Conservation (phyloP, 2,329 filamentous ascomycete species). For the Aspergillus sp. region DNA sequence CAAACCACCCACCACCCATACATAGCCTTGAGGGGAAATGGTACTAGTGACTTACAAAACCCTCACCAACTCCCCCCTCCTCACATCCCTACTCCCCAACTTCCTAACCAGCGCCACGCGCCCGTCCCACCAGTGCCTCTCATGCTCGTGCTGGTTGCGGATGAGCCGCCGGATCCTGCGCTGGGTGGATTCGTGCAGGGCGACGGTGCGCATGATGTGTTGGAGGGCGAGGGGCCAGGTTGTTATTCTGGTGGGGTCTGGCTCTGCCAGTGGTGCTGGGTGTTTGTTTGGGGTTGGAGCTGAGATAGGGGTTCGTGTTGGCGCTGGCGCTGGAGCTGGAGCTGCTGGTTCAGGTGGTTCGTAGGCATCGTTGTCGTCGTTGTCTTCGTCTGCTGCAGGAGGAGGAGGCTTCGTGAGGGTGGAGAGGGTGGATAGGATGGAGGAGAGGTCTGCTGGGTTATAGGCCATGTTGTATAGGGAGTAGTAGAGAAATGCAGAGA, state of each 20-base stretch:
- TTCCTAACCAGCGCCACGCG: slow-evolving; percentile 44
- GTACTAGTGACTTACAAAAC: slow-evolving; percentile 44
- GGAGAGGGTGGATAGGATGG: slow-evolving; percentile 34
- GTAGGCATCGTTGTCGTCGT: slow-evolving; percentile 9
- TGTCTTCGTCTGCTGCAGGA: not conserved
- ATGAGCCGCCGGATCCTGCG: slow-evolving; percentile 49
- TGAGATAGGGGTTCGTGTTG: slow-evolving; percentile 1
- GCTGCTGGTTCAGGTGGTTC: slow-evolving; percentile 11
- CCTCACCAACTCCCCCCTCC: slow-evolving; percentile 45
- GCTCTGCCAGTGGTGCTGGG: slow-evolving; percentile 3
- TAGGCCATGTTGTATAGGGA: no score
- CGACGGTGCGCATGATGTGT: slow-evolving; percentile 42
- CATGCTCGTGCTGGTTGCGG: slow-evolving; percentile 52
- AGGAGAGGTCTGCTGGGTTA: slow-evolving; percentile 28
- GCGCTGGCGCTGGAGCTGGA: slow-evolving; percentile 1
- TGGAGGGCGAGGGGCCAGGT: slow-evolving; percentile 44
- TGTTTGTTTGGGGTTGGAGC: slow-evolving; percentile 1
- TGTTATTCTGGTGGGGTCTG: slow-evolving; percentile 40
- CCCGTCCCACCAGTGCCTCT: slow-evolving; percentile 51
- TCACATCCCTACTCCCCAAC: slow-evolving; percentile 43
- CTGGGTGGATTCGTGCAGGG: slow-evolving; percentile 36
- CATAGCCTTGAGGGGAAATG: no score
- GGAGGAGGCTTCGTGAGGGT: slow-evolving; percentile 18
- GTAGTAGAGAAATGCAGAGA: no score
- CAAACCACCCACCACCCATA: not conserved